Evolutionary conservation across 805 yeast genomes (phyloP).

Genomic region (Starmera caribaea): DNA sequence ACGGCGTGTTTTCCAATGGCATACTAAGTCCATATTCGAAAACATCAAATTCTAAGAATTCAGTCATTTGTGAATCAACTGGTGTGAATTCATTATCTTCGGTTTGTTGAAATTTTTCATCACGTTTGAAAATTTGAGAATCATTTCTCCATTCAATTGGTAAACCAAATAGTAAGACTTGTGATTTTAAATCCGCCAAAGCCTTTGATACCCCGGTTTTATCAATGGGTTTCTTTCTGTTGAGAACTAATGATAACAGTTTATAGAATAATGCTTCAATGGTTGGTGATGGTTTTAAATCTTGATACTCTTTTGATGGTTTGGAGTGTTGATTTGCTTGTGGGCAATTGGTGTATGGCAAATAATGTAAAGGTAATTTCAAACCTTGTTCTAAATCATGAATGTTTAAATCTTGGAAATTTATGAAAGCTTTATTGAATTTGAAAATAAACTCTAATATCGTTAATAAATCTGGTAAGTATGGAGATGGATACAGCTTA

Average conservation of each 20-base stretch:
- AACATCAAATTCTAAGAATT: constrained; percentile 8
- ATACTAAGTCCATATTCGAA: constrained; percentile 6
- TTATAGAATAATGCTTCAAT: constrained; percentile 9
- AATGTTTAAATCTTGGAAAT: constrained; percentile 13
- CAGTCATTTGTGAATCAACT: constrained; percentile 13
- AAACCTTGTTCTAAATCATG: constrained; percentile 19
- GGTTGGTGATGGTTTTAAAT: constrained; percentile 6
- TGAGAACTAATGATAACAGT: constrained; percentile 10
- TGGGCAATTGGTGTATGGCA: background rate
- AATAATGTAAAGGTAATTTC: constrained; percentile 1
- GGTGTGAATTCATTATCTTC: constrained; percentile 5
- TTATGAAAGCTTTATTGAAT: constrained; percentile 10
- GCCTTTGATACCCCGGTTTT: constrained; percentile 6
- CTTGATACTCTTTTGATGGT: background rate
- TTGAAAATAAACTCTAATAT: constrained; percentile 14
- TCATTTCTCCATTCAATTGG: constrained; percentile 21
- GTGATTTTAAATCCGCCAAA: constrained; percentile 9
- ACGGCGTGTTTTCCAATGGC: constrained; percentile 12
- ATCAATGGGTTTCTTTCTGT: constrained; percentile 8
- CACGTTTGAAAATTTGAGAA: constrained; percentile 5
- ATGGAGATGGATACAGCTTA: constrained; percentile 15
- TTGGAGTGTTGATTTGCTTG: background rate
- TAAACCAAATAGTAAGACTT: constrained; percentile 11
- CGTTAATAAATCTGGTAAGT: constrained; percentile 13
- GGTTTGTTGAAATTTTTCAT: background rate